These are phyloP conservation scores for Erodium maritimum DNA, from an alignment of 345 rosid species.

Conservation along the genomic window DNA sequence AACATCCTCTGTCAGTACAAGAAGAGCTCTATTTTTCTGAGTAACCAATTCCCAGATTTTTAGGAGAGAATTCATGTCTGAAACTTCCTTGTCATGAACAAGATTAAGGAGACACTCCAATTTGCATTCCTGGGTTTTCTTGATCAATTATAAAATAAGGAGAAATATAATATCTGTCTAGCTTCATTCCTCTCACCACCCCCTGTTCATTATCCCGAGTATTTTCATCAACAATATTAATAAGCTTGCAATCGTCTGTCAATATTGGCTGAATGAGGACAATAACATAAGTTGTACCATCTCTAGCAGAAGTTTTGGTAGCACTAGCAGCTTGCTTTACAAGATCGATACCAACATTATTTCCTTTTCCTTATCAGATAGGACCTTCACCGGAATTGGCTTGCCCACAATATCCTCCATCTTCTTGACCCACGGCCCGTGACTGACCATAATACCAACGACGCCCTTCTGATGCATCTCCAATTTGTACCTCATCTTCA, in stretches of 20 bases:
- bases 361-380: conserved; percentile 46
- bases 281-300: conserved; percentile 95
- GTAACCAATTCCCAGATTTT: conserved; percentile 64
- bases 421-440: conserved; percentile 90
- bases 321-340: conserved; percentile 91
- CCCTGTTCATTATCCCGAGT: conserved; percentile 74
- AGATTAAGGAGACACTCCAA: conserved; percentile 85
- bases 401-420: conserved; percentile 71
- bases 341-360: conserved; percentile 78
- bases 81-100: conserved; percentile 74
- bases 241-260: conserved; percentile 74
- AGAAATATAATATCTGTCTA: conserved; percentile 84
- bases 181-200: conserved; percentile 95
- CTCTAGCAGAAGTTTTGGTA: conserved; percentile 81
- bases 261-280: conserved; percentile 84
- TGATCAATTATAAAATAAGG: conserved; percentile 76
- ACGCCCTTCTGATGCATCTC: conserved; percentile 61
- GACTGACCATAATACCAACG: conserved; percentile 42
- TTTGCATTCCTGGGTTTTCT: conserved; percentile 86
- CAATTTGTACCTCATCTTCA: conserved; percentile 81
- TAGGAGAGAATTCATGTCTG: conserved; percentile 60
- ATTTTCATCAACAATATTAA: conserved; percentile 88
- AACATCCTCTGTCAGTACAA: conserved; percentile 80
- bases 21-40: conserved; percentile 56
- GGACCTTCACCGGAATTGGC: conserved; percentile 30